Percentiles rank a stretch among this genome's conserved stretches.
phyloP scores from a whole-genome alignment of 768 basidiomycete genomes.

The Suillus ampliporus region DNA sequence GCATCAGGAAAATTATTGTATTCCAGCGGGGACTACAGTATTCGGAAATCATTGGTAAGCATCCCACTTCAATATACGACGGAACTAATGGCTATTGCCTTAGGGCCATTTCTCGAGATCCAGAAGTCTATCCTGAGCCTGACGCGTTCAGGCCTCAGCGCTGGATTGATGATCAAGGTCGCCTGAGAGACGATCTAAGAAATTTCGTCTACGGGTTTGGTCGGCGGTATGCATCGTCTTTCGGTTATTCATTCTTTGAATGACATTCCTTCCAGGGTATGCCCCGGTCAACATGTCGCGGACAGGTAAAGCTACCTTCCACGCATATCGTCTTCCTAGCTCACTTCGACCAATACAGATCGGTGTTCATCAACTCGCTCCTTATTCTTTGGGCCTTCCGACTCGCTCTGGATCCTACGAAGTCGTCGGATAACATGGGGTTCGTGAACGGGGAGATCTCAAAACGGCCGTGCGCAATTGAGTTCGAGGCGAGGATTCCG shows the following conservation, averaged over 20 bases:
- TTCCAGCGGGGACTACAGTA: constrained; percentile 26
- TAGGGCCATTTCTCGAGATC: background rate
- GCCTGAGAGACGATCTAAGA: constrained; percentile 50
- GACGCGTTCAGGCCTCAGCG: constrained; percentile 49
- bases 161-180: constrained; percentile 54
- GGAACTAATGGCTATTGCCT: background rate
- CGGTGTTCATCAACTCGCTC: too few relatives aligned
- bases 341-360: too few relatives aligned
- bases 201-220: constrained; percentile 57
- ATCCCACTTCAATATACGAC: background rate
- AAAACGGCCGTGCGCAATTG: too few relatives aligned
- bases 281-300: too few relatives aligned
- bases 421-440: too few relatives aligned
- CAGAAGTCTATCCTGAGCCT: constrained; percentile 7
- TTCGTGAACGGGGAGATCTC: too few relatives aligned
- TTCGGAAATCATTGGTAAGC: constrained; percentile 25
- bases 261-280: background rate
- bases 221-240: constrained; percentile 38
- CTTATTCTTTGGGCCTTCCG: too few relatives aligned
- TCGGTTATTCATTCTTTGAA: too few relatives aligned
- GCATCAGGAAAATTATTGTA: constrained; percentile 28
- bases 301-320: too few relatives aligned
- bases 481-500: too few relatives aligned
- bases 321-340: too few relatives aligned
- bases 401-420: too few relatives aligned